Percentiles rank a stretch among this genome's conserved stretches.
Conservation (phyloP, 202 grass and related monocot genomes). For the Elaeis oleifera region DNA sequence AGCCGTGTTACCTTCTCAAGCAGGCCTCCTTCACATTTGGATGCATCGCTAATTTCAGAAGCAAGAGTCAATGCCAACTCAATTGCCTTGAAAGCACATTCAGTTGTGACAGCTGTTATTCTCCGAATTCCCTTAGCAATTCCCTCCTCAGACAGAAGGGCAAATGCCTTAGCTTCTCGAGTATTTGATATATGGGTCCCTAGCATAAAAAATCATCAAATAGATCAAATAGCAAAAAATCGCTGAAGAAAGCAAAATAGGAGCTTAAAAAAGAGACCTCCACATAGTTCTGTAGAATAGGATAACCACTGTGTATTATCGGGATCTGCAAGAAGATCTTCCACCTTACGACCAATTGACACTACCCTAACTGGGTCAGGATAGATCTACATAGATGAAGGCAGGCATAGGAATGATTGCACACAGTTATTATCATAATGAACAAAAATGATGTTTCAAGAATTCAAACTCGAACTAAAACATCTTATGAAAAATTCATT, state of each 20-base stretch:
- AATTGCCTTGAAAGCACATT: conserved; percentile 59
- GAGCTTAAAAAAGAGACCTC: conserved; percentile 41
- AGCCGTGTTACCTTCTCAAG: conserved; percentile 55
- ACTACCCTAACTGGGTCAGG: conserved; percentile 95
- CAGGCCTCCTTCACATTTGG: conserved; percentile 46
- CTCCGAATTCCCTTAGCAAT: conserved; percentile 95
- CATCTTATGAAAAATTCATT: neutral
- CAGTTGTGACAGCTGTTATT: conserved; percentile 87
- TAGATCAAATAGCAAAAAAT: neutral
- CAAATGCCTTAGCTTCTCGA: conserved; percentile 77
- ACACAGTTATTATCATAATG: neutral
- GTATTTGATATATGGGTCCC: conserved; percentile 95
- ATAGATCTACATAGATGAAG: conserved; percentile 49
- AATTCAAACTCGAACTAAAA: no score
- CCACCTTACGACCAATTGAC: conserved; percentile 71
- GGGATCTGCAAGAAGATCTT: conserved; percentile 61
- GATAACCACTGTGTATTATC: conserved; percentile 87
- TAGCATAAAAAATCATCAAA: conserved; percentile 24
- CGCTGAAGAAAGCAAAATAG: neutral
- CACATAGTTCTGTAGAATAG: conserved; percentile 84
- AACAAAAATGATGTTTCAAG: neutral
- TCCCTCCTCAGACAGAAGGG: conserved; percentile 93
- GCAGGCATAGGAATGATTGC: neutral
- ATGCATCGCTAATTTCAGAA: conserved; percentile 54
- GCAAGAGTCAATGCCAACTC: conserved; percentile 59